Percentiles rank a stretch among this genome's conserved stretches.
phyloP scores from a whole-genome alignment of 2,329 filamentous ascomycete species.

The Pestalotiopsis sp. region DNA sequence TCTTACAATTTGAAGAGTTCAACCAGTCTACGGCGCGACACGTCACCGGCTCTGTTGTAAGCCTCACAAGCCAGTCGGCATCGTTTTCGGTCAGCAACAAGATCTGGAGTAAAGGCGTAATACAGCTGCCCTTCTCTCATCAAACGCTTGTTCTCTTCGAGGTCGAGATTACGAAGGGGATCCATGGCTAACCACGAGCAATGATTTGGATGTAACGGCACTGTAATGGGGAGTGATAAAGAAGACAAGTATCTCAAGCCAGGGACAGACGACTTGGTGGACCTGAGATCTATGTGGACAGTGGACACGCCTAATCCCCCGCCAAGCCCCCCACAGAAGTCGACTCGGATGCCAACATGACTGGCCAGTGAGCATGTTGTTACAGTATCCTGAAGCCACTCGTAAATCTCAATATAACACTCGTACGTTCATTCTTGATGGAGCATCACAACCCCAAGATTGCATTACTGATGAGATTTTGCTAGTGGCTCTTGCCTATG shows the following conservation, averaged over 20 bases:
- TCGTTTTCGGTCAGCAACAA: conserved; percentile 64
- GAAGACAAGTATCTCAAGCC: neutral
- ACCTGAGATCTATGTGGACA: neutral
- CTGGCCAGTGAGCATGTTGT: neutral
- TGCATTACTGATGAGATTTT: neutral
- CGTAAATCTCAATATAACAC: neutral
- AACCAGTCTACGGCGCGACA: conserved; percentile 62
- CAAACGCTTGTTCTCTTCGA: conserved; percentile 49
- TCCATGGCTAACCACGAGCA: conserved; percentile 17
- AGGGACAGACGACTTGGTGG: neutral
- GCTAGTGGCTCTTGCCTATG: neutral
- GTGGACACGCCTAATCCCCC: neutral
- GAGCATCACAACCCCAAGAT: neutral
- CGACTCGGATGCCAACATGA: neutral
- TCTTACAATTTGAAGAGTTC: conserved; percentile 74
- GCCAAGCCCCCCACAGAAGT: neutral
- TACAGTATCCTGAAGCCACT: neutral
- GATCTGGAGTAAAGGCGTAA: conserved; percentile 70
- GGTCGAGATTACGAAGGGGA: conserved; percentile 35
- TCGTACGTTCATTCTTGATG: neutral
- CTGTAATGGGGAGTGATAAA: neutral
- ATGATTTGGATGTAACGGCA: neutral
- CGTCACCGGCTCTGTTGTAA: conserved; percentile 66
- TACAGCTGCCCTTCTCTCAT: conserved; percentile 75
- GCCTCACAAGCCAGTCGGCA: conserved; percentile 62